Conservation (phyloP, 345 rosid genomes). For the Turnera subulata region DNA sequence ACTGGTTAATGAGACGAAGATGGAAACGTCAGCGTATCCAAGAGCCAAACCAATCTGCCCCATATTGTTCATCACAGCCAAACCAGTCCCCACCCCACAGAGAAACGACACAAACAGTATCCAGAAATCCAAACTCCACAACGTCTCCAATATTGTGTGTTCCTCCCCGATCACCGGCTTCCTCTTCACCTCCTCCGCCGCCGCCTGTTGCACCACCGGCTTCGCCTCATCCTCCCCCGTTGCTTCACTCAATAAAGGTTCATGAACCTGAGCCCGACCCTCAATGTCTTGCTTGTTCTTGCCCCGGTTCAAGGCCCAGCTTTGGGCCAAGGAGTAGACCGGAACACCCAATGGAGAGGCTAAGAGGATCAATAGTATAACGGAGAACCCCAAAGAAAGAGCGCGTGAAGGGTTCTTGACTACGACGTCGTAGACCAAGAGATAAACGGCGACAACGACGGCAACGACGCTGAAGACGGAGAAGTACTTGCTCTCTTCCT, state of each 20-base stretch:
- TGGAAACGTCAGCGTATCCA: conserved; percentile 81
- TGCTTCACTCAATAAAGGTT: conserved; percentile 48
- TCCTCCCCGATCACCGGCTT: conserved; percentile 77
- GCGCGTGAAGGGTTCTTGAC: conserved; percentile 30
- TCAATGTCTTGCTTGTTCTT: conserved; percentile 27
- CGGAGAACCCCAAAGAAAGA: conserved; percentile 39
- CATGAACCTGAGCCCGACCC: conserved; percentile 27
- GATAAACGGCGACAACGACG: conserved; percentile 66
- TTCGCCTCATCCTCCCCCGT: conserved; percentile 13
- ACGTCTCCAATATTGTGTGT: conserved; percentile 66
- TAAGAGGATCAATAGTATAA: conserved; percentile 46
- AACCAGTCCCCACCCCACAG: conserved; percentile 87
- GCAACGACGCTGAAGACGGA: conserved; percentile 55
- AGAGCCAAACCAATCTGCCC: conserved; percentile 89
- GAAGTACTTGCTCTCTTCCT: conserved; percentile 69
- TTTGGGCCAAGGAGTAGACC: conserved; percentile 33
- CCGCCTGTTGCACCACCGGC: conserved; percentile 5
- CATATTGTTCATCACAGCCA: conserved; percentile 87
- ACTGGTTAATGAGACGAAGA: conserved; percentile 76
- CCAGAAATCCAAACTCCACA: conserved; percentile 79
- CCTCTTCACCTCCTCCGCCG: conserved; percentile 19
- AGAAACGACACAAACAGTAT: conserved; percentile 69
- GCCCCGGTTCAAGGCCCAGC: conserved; percentile 25
- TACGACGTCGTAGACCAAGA: conserved; percentile 58
- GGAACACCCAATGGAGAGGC: conserved; percentile 70